Evolutionary conservation across 1,284 basidiomycete genomes (phyloP).

Genomic region (Wolfiporia cocos): DNA sequence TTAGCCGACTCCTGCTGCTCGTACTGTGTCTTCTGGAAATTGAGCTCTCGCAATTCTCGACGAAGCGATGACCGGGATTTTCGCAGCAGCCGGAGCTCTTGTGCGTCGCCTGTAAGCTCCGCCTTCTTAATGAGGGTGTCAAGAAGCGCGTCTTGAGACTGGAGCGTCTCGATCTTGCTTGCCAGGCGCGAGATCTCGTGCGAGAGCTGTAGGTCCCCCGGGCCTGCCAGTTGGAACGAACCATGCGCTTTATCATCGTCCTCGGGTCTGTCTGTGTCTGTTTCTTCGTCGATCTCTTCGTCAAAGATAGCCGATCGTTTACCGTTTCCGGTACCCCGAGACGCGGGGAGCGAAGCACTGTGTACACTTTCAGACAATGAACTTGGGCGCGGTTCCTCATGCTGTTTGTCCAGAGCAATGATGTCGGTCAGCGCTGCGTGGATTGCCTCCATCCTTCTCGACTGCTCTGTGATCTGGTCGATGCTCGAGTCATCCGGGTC

Average conservation of each 20-base stretch:
- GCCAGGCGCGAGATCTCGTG: constrained; percentile 75
- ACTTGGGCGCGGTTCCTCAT: constrained; percentile 14
- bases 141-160: constrained; percentile 79
- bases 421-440: constrained; percentile 93
- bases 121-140: constrained; percentile 89
- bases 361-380: constrained; percentile 14
- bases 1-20: constrained; percentile 88
- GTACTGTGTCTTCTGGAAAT: constrained; percentile 88
- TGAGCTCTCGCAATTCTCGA: constrained; percentile 77
- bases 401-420: constrained; percentile 71
- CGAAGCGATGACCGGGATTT: constrained; percentile 79
- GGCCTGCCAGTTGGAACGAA: constrained; percentile 67
- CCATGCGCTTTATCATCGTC: constrained; percentile 42
- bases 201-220: constrained; percentile 82
- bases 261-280: constrained; percentile 36
- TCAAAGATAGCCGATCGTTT: constrained; percentile 20
- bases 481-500: constrained; percentile 59
- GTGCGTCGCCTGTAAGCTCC: constrained; percentile 85
- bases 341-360: constrained; percentile 7
- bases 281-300: constrained; percentile 33
- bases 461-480: constrained; percentile 53
- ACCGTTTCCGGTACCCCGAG: constrained; percentile 8
- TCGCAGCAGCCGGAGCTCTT: constrained; percentile 78
- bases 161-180: constrained; percentile 70
- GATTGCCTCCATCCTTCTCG: constrained; percentile 84